Base-by-base conservation (phyloP, 495 filamentous ascomycete species). In the Articulospora tetracladia region DNA sequence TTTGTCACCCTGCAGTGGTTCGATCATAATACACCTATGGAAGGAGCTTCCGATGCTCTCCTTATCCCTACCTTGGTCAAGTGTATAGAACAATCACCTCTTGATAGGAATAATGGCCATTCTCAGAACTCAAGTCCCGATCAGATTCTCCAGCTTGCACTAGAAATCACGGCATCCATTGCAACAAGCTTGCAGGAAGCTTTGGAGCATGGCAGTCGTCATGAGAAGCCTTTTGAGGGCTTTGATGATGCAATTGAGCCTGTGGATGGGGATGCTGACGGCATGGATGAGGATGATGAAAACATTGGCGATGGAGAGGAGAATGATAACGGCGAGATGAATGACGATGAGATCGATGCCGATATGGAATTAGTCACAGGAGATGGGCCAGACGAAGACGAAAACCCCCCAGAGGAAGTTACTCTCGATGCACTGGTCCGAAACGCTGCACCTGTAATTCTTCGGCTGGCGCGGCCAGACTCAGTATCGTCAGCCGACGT, bases 351-450 rank as follows among this genome's bases (percentile, higher is more conserved):
- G 41, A 76, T 83, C 10, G 73, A 80, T 53, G 81, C 73, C 27
- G 84, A 87, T 64, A 83, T 86, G 78, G 82, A 80, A 1, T 72
- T 76, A 60, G 79, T 86, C 1, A 77, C 77, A 1, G 82, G 77
- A 15, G 75, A 79, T 50, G 73, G 73, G 12, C 61, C 69, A 30
- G 65, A 66, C 17, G 68, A 70, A 2, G 74, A 70, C 15, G 63
- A 72, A 7, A 61, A 61, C 28, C 67, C 72, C 44, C 63, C 75
- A 20, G 71, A 78, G 49, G 72, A 77, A 48, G 73, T 75, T 15
- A 82, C 76, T 10, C 63, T 82, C 19, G 71, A 74, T 53, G 71
- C 69, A 44, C 72, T 86, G 15, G 66, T 86, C 22, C 72, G 74
- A 22, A 70, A 47, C 28, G 78, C 80, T 26, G 72, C 80, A 8